Evolutionary conservation across 148 eudicot species (phyloP).

Genomic region (Nepenthes mirabilis): DNA sequence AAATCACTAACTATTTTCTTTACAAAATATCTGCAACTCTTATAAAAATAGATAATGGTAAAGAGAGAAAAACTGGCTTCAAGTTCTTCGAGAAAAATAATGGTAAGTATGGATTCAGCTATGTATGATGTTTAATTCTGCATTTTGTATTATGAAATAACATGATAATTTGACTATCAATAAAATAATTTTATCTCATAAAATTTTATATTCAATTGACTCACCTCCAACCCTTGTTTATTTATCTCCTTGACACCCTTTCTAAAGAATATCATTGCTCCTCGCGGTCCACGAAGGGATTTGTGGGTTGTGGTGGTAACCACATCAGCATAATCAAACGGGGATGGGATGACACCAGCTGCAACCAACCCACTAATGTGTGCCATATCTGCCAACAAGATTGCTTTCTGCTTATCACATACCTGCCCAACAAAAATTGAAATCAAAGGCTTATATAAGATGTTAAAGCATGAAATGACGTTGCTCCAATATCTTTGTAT

Average conservation of each 20-base stretch:
- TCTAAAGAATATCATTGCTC: constrained; percentile 94
- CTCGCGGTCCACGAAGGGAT: constrained; percentile 96
- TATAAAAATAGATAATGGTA: no score
- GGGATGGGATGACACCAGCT: constrained; percentile 84
- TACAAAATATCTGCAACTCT: no score
- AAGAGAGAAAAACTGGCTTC: no score
- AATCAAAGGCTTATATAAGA: background rate
- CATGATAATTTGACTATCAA: no score
- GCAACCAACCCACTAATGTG: constrained; percentile 97
- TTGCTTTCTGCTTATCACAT: constrained; percentile 91
- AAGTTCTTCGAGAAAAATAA: no score
- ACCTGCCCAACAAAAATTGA: constrained; percentile 32
- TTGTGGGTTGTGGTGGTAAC: constrained; percentile 98
- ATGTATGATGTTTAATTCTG: no score
- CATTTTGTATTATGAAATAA: no score
- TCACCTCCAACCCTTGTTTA: constrained; percentile 91
- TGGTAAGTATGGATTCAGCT: no score
- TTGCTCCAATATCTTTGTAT: background rate
- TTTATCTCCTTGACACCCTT: constrained; percentile 84
- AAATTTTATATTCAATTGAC: background rate
- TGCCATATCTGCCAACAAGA: constrained; percentile 94
- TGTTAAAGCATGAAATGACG: background rate
- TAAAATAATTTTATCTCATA: no score
- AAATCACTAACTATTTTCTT: no score
- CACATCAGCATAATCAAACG: constrained; percentile 92